Base-by-base conservation (phyloP, 2,329 filamentous ascomycete species). In the Ophiosphaerella narmari region DNA sequence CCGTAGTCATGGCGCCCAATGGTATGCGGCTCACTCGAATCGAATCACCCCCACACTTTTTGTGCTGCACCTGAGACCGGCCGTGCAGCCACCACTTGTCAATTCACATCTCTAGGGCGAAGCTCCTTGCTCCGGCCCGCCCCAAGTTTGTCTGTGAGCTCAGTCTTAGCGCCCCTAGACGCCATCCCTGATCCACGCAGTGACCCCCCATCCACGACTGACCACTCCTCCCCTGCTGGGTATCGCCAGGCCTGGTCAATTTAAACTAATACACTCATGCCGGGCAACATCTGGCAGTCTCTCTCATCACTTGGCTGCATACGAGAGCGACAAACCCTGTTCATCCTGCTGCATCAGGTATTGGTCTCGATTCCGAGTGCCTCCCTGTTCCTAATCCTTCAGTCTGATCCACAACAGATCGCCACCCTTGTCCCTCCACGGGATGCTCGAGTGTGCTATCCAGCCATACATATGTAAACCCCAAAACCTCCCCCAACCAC, bases 391-490 rank as follows among this genome's bases (percentile, higher is more conserved):
- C 52, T 58, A 61, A 61, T 53, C 58, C 62, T 46, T 48, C 57
- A 37, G 53, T 60, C 48, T 62, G 59, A 57, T 67, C 63, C 65
- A 68, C 67, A 65, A 50, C 57, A 59, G 23, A 50, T 70, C 66
- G 57, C 58, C 60, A 71, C 67, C 69, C 68, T 67, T 66, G 66
- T 59, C 55, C 46, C 48, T 56, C 60, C 57, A 59, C 62, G 67
- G 67, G 65, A 70, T 66, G 57, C 46, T 53, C 53, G 57, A 62
- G 47, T 56, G 47, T 58, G 62, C 57, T 40, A 62, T 60, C 60
- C 58, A 57, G 48, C 60, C 59, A 55, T 59, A 46, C 66, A 66
- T 72, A 71, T 70, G 61, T 68, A 70, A 62, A 65, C 65, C 65
- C 63, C 65, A 66, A 61, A 55, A 43, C 60, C 57, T 62, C 58